Conservation (phyloP, 805 yeast species). For the Metschnikowia amazonensis region DNA sequence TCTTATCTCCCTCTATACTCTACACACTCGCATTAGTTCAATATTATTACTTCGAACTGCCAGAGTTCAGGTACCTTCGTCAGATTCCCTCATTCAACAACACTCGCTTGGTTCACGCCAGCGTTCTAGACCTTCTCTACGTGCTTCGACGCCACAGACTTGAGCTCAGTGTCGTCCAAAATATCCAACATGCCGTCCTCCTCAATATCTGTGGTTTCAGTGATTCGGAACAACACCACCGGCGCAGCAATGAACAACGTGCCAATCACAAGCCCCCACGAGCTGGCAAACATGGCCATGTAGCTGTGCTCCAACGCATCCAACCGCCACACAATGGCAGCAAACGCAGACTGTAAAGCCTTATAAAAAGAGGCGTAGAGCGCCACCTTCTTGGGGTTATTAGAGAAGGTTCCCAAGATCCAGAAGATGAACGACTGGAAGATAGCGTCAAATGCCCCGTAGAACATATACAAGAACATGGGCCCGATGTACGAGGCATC, state of each 20-base stretch:
- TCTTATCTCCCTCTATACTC: too few relatives aligned
- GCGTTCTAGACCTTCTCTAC: conserved; percentile 9
- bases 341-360: conserved; percentile 62
- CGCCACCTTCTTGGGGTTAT: conserved; percentile 52
- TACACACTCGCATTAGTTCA: too few relatives aligned
- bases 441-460: conserved; percentile 57
- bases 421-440: conserved; percentile 58
- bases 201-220: conserved; percentile 40
- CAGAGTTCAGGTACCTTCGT: background rate
- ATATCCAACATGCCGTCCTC: conserved; percentile 28
- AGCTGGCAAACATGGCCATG: conserved; percentile 42
- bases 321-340: conserved; percentile 57
- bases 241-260: conserved; percentile 49
- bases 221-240: conserved; percentile 39
- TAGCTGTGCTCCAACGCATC: conserved; percentile 42
- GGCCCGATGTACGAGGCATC: conserved; percentile 52
- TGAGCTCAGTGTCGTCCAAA: conserved; percentile 24
- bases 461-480: conserved; percentile 58
- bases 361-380: conserved; percentile 61
- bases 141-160: conserved; percentile 20
- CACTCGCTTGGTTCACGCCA: too few relatives aligned
- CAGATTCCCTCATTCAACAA: too few relatives aligned
- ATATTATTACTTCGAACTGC: background rate
- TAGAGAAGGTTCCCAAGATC: conserved; percentile 56
- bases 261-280: conserved; percentile 51